Evolutionary conservation across 495 filamentous ascomycete genomes (phyloP), one percentile per base, ranked within the genome.

Genomic region (Trichoderma reesei): DNA sequence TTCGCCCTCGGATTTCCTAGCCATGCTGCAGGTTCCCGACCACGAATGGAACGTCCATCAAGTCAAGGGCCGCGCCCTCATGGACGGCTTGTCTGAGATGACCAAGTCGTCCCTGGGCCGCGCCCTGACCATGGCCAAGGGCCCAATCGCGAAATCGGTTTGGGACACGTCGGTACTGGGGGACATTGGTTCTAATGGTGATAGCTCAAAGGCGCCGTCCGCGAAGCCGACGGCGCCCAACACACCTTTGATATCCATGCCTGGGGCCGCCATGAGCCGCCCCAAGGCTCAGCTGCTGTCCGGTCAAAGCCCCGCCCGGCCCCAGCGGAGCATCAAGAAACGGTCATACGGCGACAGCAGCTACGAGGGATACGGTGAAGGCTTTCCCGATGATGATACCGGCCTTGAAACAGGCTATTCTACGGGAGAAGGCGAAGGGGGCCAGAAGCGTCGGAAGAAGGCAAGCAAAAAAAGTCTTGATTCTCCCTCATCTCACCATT

Each of bases 311-410:
- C 63, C 59, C 51, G 51, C 66, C 61, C 69, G 76, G 16, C 75
- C 70, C 51, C 78, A 77, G 69, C 75, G 79, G 39, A 76, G 67
- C 67, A 67, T 73, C 62, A 82, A 80, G 75, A 82, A 79, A 72
- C 73, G 80, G 65, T 76, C 76, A 64, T 85, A 79, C 68, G 76
- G 77, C 56, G 82, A 83, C 67, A 78, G 74, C 64, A 84, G 79
- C 67, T 84, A 77, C 67, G 82, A 84, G 65, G 82, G 82, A 51
- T 84, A 84, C 67, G 80, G 79, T 33, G 82, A 84, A 64, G 79
- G 82, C 20, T 83, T 68, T 59, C 73, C 71, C 1, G 82, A 83
- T 63, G 80, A 82, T 64, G 79, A 82, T 62, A 65, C 67, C 1
- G 79, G 77, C 36, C 65, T 70, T 59, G 76, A 75, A 7, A 68